phyloP scores from a whole-genome alignment of 2,329 filamentous ascomycete genomes.

The Plenodomus biglobosus region DNA sequence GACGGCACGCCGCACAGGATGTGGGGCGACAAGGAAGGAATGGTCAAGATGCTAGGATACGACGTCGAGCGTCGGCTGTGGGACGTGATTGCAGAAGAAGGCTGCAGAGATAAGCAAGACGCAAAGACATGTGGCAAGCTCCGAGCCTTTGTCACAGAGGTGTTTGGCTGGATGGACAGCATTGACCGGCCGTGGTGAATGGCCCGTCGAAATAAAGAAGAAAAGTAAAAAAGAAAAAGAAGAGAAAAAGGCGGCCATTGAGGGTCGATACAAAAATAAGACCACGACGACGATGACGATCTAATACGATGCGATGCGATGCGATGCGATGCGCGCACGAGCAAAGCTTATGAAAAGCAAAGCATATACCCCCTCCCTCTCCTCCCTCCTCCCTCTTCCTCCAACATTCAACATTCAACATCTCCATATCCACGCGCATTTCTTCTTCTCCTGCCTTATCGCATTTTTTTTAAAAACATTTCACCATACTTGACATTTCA shows the following conservation, averaged over 20 bases:
- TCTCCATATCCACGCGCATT: too few relatives aligned
- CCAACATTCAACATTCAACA: too few relatives aligned
- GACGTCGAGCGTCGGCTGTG: conserved; percentile 31
- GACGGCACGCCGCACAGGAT: conserved; percentile 18
- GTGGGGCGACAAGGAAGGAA: conserved; percentile 19
- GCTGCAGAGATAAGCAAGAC: conserved; percentile 16
- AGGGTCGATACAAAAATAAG: too few relatives aligned
- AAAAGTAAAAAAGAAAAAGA: too few relatives aligned
- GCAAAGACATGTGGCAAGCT: conserved; percentile 16
- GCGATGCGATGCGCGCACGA: too few relatives aligned
- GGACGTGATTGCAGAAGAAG: conserved; percentile 24
- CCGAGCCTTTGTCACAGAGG: conserved; percentile 11
- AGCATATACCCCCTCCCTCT: too few relatives aligned
- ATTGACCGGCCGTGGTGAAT: conserved; percentile 6
- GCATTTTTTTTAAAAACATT: too few relatives aligned
- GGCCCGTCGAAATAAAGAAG: neutral
- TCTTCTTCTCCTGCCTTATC: too few relatives aligned
- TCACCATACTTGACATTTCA: too few relatives aligned
- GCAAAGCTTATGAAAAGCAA: too few relatives aligned
- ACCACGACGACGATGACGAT: neutral
- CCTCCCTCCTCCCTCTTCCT: too few relatives aligned
- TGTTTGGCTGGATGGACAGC: conserved; percentile 18
- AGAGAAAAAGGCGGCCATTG: too few relatives aligned
- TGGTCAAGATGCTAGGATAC: conserved; percentile 20
- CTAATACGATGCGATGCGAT: neutral